A percentile compares a stretch with the other conserved stretches of the same genome.
These are phyloP conservation scores for Fusarium denticulatum DNA, from an alignment of 2,329 filamentous ascomycete genomes.

Conservation along the genomic window DNA sequence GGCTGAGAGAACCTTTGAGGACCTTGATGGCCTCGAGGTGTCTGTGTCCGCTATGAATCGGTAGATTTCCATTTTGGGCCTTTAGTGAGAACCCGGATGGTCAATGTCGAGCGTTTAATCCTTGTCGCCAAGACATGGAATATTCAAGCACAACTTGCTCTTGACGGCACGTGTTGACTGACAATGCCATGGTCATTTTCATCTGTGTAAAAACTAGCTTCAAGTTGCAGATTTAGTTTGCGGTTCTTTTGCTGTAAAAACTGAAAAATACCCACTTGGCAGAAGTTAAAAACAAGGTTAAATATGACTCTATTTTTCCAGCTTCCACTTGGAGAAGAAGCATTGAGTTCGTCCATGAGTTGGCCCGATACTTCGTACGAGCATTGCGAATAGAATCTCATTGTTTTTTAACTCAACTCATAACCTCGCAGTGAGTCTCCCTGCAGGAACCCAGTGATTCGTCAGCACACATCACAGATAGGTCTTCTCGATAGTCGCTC, in stretches of 20 bases:
- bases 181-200: neutral
- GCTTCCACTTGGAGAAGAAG: neutral
- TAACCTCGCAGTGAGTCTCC: neutral
- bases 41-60: constrained; percentile 10
- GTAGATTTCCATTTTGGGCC: constrained; percentile 28
- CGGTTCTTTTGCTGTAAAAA: constrained; percentile 14
- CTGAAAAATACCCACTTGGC: constrained; percentile 3
- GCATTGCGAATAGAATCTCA: neutral
- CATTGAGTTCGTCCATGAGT: neutral
- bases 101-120: constrained; percentile 17
- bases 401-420: neutral
- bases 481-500: neutral
- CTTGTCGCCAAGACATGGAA: constrained; percentile 30
- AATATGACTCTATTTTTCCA: constrained; percentile 16
- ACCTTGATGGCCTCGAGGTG: constrained; percentile 21
- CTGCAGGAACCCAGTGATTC: neutral
- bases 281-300: constrained; percentile 34
- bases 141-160: constrained; percentile 5
- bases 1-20: constrained; percentile 37
- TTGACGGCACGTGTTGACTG: constrained; percentile 12
- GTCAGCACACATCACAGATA: neutral
- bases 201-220: neutral
- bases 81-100: constrained; percentile 37
- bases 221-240: neutral
- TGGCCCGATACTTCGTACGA: neutral